A percentile compares a stretch with the other conserved stretches of the same genome.
Evolutionary conservation across 73 alveolate genomes (phyloP).

Genomic region (Tetrahymena elliotti): DNA sequence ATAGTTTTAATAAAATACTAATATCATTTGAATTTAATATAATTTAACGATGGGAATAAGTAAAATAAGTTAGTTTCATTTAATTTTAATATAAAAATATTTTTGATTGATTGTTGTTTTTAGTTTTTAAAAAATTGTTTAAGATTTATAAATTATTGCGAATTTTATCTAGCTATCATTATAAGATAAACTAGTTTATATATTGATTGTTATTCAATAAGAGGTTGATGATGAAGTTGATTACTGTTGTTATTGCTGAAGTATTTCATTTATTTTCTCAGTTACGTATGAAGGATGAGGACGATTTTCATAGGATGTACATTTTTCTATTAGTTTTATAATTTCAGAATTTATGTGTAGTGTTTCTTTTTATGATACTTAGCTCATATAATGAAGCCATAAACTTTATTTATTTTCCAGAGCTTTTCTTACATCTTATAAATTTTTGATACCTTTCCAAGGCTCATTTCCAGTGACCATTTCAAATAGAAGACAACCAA

Average conservation of each 20-base stretch:
- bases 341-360: neutral
- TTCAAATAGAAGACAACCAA: neutral
- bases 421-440: neutral
- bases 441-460: neutral
- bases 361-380: neutral
- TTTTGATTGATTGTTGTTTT: neutral
- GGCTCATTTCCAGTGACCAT: neutral
- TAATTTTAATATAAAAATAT: too few species aligned
- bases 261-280: neutral
- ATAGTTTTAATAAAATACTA: too few species aligned
- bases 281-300: neutral
- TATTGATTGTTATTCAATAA: too few species aligned
- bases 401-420: neutral
- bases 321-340: neutral
- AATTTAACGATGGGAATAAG: neutral
- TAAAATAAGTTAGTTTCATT: too few species aligned
- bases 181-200: too few species aligned
- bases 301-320: neutral
- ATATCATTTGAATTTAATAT: too few species aligned
- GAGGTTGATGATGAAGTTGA: too few species aligned
- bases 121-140: too few species aligned
- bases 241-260: neutral
- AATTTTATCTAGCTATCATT: too few species aligned
- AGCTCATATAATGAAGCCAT: neutral
- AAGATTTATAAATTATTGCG: too few species aligned